Evolutionary conservation across 75 land plant genomes (phyloP).

Genomic region (Cryptomeria japonica): DNA sequence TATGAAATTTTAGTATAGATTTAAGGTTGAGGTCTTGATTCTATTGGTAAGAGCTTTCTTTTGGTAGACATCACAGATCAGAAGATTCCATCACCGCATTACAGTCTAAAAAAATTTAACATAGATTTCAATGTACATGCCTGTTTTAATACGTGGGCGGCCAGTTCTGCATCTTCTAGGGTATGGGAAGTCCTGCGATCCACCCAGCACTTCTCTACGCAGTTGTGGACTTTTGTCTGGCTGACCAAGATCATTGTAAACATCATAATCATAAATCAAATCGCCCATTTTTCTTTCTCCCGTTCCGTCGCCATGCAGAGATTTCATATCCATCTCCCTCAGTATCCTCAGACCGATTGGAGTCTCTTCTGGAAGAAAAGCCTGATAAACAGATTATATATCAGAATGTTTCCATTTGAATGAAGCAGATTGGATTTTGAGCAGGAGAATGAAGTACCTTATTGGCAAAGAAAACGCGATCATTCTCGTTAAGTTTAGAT

Average conservation of each 20-base stretch:
- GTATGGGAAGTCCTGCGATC: conserved; percentile 52
- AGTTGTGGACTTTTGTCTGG: conserved; percentile 31
- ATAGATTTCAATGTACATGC: conserved; percentile 6
- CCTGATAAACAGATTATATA: neutral
- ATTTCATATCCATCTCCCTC: neutral
- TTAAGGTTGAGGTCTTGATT: too few species aligned
- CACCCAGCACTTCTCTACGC: conserved; percentile 52
- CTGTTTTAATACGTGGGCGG: conserved; percentile 38
- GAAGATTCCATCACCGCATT: too few species aligned
- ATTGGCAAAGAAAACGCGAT: conserved; percentile 83
- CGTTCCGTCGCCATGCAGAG: conserved; percentile 18
- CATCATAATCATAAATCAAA: conserved; percentile 65
- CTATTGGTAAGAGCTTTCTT: too few species aligned
- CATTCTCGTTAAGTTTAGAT: conserved; percentile 27
- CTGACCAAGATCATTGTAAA: conserved; percentile 66
- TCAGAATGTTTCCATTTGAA: neutral
- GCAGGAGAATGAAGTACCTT: conserved; percentile 31
- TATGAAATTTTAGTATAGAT: too few species aligned
- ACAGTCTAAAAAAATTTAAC: too few species aligned
- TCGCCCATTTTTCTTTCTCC: conserved; percentile 19
- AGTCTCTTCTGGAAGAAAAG: conserved; percentile 14
- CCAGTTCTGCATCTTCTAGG: conserved; percentile 71
- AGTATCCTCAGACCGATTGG: conserved; percentile 28
- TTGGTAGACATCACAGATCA: too few species aligned
- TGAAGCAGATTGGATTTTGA: neutral